These are phyloP conservation scores for Phytophthora palmivora DNA, from an alignment of 352 stramenopile species.

Conservation along the genomic window DNA sequence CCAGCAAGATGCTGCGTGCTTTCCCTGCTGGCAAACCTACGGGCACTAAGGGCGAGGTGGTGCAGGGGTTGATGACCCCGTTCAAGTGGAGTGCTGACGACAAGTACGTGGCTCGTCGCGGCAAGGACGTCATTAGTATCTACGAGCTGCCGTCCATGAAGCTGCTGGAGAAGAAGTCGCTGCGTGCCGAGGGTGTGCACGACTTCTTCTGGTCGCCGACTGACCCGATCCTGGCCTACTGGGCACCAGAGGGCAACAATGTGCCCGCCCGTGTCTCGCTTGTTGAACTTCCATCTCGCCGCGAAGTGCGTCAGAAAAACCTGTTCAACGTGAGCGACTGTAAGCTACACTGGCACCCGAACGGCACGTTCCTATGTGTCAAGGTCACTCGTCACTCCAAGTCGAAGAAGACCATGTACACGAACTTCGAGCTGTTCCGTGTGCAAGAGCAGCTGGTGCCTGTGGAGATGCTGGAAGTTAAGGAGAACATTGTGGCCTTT, in stretches of 20 bases:
- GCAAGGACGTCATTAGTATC: slow-evolving; percentile 92
- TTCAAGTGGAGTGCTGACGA: slow-evolving; percentile 98
- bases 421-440: slow-evolving; percentile 99
- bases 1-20: slow-evolving; percentile 82
- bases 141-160: slow-evolving; percentile 98
- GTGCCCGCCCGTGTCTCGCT: slow-evolving; percentile 97
- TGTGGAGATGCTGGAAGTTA: slow-evolving; percentile 98
- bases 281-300: slow-evolving; percentile 95
- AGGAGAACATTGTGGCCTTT: slow-evolving; percentile 96
- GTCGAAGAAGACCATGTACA: slow-evolving; percentile 99
- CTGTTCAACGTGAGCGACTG: slow-evolving; percentile 97
- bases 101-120: slow-evolving; percentile 95
- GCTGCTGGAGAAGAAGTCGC: slow-evolving; percentile 97
- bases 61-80: slow-evolving; percentile 81
- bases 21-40: slow-evolving; percentile 86
- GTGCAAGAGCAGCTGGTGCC: slow-evolving; percentile 95
- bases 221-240: slow-evolving; percentile 96
- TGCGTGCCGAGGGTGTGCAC: slow-evolving; percentile 94
- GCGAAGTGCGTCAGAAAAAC: slow-evolving; percentile 98
- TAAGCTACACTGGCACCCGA: slow-evolving; percentile 96
- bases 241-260: slow-evolving; percentile 95
- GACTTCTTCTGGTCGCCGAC: slow-evolving; percentile 99
- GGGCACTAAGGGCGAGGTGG: slow-evolving; percentile 73
- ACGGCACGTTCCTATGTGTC: slow-evolving; percentile 94
- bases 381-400: slow-evolving; percentile 91